Conservation (phyloP, 2,329 filamentous ascomycete species). For the Diaporthe sp. region DNA sequence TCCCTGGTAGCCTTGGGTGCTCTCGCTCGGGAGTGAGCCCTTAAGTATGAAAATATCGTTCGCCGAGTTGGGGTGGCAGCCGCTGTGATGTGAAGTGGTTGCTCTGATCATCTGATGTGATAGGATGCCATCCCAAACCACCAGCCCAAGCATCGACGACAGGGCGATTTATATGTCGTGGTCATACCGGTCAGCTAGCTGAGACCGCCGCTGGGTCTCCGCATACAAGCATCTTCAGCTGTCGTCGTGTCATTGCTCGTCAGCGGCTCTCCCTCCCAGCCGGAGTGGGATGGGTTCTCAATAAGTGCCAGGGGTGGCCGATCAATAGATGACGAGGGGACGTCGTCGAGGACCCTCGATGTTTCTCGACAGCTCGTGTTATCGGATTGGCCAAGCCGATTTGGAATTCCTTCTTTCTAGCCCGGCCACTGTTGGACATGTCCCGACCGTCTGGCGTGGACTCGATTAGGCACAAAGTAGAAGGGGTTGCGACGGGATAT, state of each 20-base stretch:
- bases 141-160: constrained; percentile 18
- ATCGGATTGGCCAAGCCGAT: constrained; percentile 31
- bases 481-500: constrained; percentile 26
- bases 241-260: constrained; percentile 23
- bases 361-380: constrained; percentile 13
- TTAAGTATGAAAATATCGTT: neutral
- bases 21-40: neutral
- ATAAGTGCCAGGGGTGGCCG: neutral
- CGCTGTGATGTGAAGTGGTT: neutral
- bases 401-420: constrained; percentile 32
- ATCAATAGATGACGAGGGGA: constrained; percentile 26
- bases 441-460: constrained; percentile 30
- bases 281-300: constrained; percentile 26
- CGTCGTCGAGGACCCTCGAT: constrained; percentile 13
- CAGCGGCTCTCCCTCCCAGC: neutral
- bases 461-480: constrained; percentile 9
- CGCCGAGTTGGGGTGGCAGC: neutral
- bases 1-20: neutral
- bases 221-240: constrained; percentile 29
- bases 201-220: constrained; percentile 27
- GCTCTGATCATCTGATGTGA: neutral
- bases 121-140: constrained; percentile 4
- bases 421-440: constrained; percentile 28
- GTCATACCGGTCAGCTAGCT: constrained; percentile 17
- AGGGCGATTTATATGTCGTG: constrained; percentile 30